Percentiles rank a stretch among this genome's conserved stretches.
Conservation (phyloP, 2,329 filamentous ascomycete species). For the Talaromyces sp. region DNA sequence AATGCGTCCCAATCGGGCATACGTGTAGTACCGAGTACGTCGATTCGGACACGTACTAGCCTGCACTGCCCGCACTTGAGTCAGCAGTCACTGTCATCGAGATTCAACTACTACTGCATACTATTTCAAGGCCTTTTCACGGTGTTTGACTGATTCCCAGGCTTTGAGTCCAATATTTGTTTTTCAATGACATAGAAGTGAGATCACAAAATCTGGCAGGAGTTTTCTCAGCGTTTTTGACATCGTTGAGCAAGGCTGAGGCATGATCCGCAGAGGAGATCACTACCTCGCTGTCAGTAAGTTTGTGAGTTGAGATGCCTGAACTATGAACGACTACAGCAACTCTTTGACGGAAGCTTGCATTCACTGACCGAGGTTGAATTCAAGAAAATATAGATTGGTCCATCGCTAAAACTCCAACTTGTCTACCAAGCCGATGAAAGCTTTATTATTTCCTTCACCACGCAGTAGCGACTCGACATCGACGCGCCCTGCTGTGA, state of each 20-base stretch:
- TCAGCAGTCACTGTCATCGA: background rate
- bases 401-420: slow-evolving; percentile 37
- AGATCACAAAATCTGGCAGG: too few species aligned
- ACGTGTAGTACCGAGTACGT: background rate
- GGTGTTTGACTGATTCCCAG: background rate
- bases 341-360: background rate
- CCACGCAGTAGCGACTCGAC: slow-evolving; percentile 69
- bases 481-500: slow-evolving; percentile 82
- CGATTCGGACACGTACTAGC: background rate
- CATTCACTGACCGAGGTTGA: background rate
- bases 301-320: background rate
- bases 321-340: background rate
- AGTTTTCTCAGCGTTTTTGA: background rate
- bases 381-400: background rate
- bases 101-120: background rate
- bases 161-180: background rate
- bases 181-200: background rate
- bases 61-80: background rate
- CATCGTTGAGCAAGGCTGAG: background rate
- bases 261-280: background rate
- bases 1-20: background rate
- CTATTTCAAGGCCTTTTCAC: background rate
- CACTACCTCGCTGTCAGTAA: background rate
- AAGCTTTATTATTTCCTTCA: slow-evolving; percentile 62
- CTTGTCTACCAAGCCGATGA: slow-evolving; percentile 59